phyloP scores from a whole-genome alignment of 495 filamentous ascomycete species.

The Xanthoparmelia taractica region DNA sequence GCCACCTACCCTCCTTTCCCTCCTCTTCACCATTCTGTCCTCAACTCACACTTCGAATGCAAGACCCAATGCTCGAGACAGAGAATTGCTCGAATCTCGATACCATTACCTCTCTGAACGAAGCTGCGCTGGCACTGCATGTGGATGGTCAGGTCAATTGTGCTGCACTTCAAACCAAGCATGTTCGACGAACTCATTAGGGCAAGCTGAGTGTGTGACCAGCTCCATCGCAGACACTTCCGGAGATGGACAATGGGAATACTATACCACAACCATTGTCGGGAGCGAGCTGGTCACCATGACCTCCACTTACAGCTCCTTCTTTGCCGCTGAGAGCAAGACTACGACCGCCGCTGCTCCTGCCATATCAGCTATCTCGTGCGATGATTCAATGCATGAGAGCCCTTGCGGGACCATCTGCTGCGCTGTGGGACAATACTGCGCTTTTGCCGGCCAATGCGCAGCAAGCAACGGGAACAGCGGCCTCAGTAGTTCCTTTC shows the following conservation, averaged over 20 bases:
- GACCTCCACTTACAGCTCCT: constrained; percentile 61
- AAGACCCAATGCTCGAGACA: constrained; percentile 24
- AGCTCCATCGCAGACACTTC: constrained; percentile 24
- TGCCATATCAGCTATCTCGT: constrained; percentile 43
- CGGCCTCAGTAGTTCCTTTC: constrained; percentile 35
- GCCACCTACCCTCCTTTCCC: constrained; percentile 27
- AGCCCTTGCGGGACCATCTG: constrained; percentile 65
- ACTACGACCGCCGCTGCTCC: constrained; percentile 19
- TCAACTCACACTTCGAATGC: constrained; percentile 29
- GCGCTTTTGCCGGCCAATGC: constrained; percentile 46
- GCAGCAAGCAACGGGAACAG: constrained; percentile 28
- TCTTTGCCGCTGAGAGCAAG: constrained; percentile 24
- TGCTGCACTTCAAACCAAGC: constrained; percentile 56
- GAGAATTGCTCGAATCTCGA: constrained; percentile 25
- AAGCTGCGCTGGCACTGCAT: constrained; percentile 52
- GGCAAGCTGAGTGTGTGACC: constrained; percentile 46
- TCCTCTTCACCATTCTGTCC: constrained; percentile 31
- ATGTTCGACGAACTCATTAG: constrained; percentile 55
- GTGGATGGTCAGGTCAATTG: constrained; percentile 57
- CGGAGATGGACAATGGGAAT: constrained; percentile 42
- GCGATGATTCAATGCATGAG: constrained; percentile 52
- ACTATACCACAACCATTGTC: constrained; percentile 63
- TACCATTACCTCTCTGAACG: constrained; percentile 40
- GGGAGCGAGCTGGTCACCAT: constrained; percentile 59
- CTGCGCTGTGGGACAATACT: constrained; percentile 66